phyloP scores from a whole-genome alignment of 2,329 filamentous ascomycete species.

The Mycosphaerella sp. region DNA sequence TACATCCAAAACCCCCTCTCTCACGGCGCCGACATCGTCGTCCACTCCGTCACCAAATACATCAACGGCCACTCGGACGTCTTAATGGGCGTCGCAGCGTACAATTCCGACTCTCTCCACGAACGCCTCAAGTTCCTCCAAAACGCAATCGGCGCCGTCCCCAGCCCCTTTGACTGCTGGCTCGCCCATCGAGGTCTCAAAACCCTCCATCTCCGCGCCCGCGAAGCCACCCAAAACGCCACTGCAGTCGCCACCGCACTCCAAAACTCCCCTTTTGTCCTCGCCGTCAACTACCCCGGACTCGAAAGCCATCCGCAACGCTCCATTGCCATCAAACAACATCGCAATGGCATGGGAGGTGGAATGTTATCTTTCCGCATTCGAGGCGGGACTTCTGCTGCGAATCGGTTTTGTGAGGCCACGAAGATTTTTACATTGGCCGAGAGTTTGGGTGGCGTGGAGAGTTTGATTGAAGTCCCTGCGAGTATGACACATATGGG shows the following conservation, averaged over 20 bases:
- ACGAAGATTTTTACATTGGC: slow-evolving; percentile 90
- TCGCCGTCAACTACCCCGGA: slow-evolving; percentile 92
- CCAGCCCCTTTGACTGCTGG: slow-evolving; percentile 95
- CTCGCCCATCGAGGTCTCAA: slow-evolving; percentile 95
- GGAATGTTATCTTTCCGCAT: slow-evolving; percentile 98
- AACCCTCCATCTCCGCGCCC: slow-evolving; percentile 87
- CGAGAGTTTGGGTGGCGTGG: slow-evolving; percentile 86
- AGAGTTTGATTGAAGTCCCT: slow-evolving; percentile 86
- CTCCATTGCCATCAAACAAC: slow-evolving; percentile 78
- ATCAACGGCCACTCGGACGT: slow-evolving; percentile 97
- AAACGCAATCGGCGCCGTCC: slow-evolving; percentile 94
- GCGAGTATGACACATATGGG: slow-evolving; percentile 96
- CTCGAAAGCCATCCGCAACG: slow-evolving; percentile 82
- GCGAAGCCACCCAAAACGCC: slow-evolving; percentile 78
- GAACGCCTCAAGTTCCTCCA: slow-evolving; percentile 81
- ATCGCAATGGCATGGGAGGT: slow-evolving; percentile 88
- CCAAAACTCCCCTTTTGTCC: slow-evolving; percentile 71
- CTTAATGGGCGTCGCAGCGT: slow-evolving; percentile 93
- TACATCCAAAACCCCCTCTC: slow-evolving; percentile 96
- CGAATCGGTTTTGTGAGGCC: slow-evolving; percentile 83
- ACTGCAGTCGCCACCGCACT: slow-evolving; percentile 69
- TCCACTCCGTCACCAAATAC: slow-evolving; percentile 97
- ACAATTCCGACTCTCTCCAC: slow-evolving; percentile 78
- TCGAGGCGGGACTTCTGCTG: slow-evolving; percentile 74
- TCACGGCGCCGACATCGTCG: slow-evolving; percentile 91